Evolutionary conservation across 805 yeast species (phyloP).

Genomic region (Isabelozyma gotoi): DNA sequence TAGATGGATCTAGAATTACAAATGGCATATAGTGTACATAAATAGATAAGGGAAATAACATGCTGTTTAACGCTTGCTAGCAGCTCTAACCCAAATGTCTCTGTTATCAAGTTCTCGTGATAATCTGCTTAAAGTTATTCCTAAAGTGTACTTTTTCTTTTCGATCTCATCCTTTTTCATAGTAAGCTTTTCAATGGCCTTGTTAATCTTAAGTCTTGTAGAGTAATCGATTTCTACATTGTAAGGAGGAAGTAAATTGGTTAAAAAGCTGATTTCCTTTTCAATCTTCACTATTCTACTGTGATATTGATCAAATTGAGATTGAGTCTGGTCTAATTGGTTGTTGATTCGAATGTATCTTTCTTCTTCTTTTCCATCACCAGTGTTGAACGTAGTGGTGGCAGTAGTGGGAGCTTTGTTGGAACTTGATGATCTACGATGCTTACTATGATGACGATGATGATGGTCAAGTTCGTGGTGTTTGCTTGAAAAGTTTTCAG

Average conservation of each 20-base stretch:
- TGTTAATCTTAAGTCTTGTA: slow-evolving; percentile 37
- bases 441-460: neutral
- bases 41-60: neutral
- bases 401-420: neutral
- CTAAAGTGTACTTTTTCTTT: slow-evolving; percentile 40
- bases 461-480: neutral
- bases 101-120: slow-evolving; percentile 44
- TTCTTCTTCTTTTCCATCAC: neutral
- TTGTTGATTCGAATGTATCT: slow-evolving; percentile 6
- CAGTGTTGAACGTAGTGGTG: neutral
- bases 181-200: slow-evolving; percentile 38
- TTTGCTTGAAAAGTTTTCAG: neutral
- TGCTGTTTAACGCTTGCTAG: neutral
- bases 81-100: slow-evolving; percentile 41
- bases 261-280: slow-evolving; percentile 39
- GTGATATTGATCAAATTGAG: slow-evolving; percentile 33
- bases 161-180: slow-evolving; percentile 42
- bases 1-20: neutral
- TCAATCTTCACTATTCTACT: slow-evolving; percentile 34
- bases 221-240: slow-evolving; percentile 44
- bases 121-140: slow-evolving; percentile 41
- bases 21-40: neutral
- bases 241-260: slow-evolving; percentile 41
- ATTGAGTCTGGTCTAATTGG: slow-evolving; percentile 25
- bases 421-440: neutral